Evolutionary conservation across 768 basidiomycete species (phyloP).

Genomic region (Cystobasidium tubakii): DNA sequence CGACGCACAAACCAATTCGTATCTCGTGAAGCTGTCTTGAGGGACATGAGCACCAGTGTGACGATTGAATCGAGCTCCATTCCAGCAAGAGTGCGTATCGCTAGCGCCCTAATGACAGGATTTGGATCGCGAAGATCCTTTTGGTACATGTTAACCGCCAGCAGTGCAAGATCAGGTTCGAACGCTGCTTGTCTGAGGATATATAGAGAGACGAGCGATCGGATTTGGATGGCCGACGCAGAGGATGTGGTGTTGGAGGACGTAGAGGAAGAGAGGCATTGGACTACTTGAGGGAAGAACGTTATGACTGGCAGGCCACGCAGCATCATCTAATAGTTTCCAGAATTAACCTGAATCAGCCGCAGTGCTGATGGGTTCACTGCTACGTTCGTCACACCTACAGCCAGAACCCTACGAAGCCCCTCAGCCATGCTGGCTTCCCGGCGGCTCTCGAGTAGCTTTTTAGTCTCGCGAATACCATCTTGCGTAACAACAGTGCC

Average conservation of each 20-base stretch:
- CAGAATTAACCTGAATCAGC: not conserved
- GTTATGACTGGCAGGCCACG: constrained; percentile 84
- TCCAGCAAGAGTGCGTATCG: constrained; percentile 81
- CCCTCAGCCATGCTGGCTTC: constrained; percentile 90
- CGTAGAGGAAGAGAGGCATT: constrained; percentile 86
- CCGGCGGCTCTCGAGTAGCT: constrained; percentile 77
- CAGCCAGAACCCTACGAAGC: constrained; percentile 88
- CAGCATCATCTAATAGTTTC: constrained; percentile 67
- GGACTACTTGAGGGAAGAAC: constrained; percentile 94
- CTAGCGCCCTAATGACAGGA: constrained; percentile 93
- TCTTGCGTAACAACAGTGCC: constrained; percentile 58
- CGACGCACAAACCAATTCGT: constrained; percentile 91
- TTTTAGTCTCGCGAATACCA: constrained; percentile 71
- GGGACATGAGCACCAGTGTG: constrained; percentile 73
- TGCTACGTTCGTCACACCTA: constrained; percentile 53
- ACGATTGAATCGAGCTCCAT: constrained; percentile 86
- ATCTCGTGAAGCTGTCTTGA: constrained; percentile 87
- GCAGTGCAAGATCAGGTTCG: constrained; percentile 86
- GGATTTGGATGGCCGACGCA: constrained; percentile 45
- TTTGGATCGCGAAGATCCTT: constrained; percentile 87
- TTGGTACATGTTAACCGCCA: constrained; percentile 98
- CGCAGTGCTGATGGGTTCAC: not conserved
- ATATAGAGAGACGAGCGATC: constrained; percentile 97
- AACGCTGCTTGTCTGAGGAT: constrained; percentile 85
- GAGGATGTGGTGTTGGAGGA: constrained; percentile 10